phyloP scores from a whole-genome alignment of 495 filamentous ascomycete genomes.

The Aspergillus coremiiformis region DNA sequence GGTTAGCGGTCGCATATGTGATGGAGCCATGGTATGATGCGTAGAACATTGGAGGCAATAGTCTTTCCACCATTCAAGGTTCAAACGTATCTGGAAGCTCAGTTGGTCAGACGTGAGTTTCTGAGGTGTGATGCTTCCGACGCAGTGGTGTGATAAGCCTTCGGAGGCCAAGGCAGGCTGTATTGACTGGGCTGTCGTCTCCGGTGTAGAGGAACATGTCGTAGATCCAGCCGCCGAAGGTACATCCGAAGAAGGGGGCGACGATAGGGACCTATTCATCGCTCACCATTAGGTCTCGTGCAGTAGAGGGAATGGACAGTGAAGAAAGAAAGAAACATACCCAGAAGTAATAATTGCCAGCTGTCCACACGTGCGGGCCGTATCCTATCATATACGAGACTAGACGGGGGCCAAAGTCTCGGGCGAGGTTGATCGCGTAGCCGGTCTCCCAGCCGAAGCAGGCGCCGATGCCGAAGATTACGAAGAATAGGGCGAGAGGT shows the following conservation, averaged over 20 bases:
- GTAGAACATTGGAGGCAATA: too few species aligned
- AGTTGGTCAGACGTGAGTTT: slow-evolving; percentile 16
- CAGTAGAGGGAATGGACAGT: not conserved
- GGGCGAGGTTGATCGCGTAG: slow-evolving; percentile 59
- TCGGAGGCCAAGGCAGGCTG: slow-evolving; percentile 49
- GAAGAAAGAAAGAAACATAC: slow-evolving; percentile 22
- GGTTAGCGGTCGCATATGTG: too few species aligned
- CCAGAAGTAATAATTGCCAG: slow-evolving; percentile 59
- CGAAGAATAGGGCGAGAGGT: slow-evolving; percentile 54
- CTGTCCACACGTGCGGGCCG: slow-evolving; percentile 54
- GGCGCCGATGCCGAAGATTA: slow-evolving; percentile 58
- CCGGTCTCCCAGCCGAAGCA: slow-evolving; percentile 66
- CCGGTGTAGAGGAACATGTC: slow-evolving; percentile 56
- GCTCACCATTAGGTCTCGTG: not conserved
- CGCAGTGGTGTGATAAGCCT: slow-evolving; percentile 24
- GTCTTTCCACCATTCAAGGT: too few species aligned
- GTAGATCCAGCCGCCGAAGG: slow-evolving; percentile 55
- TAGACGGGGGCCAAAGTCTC: slow-evolving; percentile 61
- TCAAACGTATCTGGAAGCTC: too few species aligned
- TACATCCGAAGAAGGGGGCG: slow-evolving; percentile 50
- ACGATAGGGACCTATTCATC: slow-evolving; percentile 42
- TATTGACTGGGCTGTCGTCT: slow-evolving; percentile 48
- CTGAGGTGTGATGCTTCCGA: slow-evolving; percentile 5
- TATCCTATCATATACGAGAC: slow-evolving; percentile 56
- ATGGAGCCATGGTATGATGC: too few species aligned